Evolutionary conservation across 208 protist genomes (phyloP), one percentile per base, ranked within the genome.

Genomic region (Leishmania turanica): DNA sequence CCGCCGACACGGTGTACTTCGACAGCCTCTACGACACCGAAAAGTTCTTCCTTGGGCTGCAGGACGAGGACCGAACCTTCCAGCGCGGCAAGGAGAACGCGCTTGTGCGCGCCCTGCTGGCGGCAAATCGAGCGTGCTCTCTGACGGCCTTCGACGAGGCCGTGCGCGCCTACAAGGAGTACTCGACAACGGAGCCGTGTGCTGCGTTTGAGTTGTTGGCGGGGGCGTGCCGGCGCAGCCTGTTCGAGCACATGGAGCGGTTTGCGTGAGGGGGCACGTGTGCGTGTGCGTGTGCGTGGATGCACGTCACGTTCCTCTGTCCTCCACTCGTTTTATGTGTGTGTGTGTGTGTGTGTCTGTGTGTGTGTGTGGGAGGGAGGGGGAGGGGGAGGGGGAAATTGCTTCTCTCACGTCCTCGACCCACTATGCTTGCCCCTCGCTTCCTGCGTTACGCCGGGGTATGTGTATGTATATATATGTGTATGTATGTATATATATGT

Each of bases 81-180:
- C 91, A 95, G 77, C 88, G 88, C n/a, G 93, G 93, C 1, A 96
- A 95, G 83, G 91, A 95, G 79, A 86, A 93, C 70, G 73, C 81
- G 70, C 84, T 96, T 15, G 84, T 95, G 56, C 87, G 87, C 34
- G 56, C 62, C 2, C 34, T 95, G 27, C 85, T 96, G 72, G 72
- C 78, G 13, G 91, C 91, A 0, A 93, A 89, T 75, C 88, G 89
- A 70, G 65, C 89, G n/a, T 89, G 87, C 76, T 91, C 91, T 9
- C 79, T 96, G 37, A 89, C 87, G 72, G 77, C 84, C 68, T 90
- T 94, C 81, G 93, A 96, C 76, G 62, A 92, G 37, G 92, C 91
- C 2, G 84, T 94, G 62, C 84, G 87, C 62, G 72, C 78, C 78
- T 96, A 96, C 84, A 90, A 89, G 45, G 86, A 74, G 4, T 94